Evolutionary conservation across 768 basidiomycete genomes (phyloP), one percentile per base, ranked within the genome.

Genomic region (Antrodiella citrinella): DNA sequence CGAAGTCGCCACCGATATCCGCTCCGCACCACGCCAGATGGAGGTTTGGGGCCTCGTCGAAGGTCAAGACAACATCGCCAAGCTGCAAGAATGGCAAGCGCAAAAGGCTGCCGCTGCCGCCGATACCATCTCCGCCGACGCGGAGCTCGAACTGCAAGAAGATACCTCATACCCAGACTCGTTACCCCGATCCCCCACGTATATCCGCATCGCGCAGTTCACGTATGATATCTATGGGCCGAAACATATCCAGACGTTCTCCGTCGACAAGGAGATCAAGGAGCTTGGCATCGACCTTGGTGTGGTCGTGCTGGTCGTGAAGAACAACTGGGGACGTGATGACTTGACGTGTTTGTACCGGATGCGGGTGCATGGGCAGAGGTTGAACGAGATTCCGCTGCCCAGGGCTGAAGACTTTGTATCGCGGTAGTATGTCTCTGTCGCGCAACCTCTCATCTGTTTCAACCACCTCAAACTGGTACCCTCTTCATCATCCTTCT

Each of bases 31-130:
- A 40, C 72, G 78, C 51, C 73, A 84, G 40, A 89, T 97, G 80
- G 91, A 96, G 57, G 78, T 95, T 3, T 95, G 92, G 93, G 93
- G 82, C 0, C 65, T 92, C 56, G 77, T 95, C 26, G 92, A 96
- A 55, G 89, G 87, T 9, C 53, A 60, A 46, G 85, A 88, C 45
- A 89, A 93, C 56, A 49, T 80, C 4, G 75, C 66, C 26, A 86
- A 81, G 62, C 70, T 88, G 23, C 60, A 59, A 22, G 74, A 68
- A 48, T 89, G 83, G 72, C 70, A 67, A 54, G 73, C 66, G 54
- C 71, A 74, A 62, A 72, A 69, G 60, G 67, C 63, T 26, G 62
- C 62, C 47, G 58, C 58, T 51, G 62, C 44, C 19, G 57, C 56
- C 26, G 48, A 56, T 40, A 58, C 51, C 2, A 57, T 64, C 9